A percentile compares a stretch with the other conserved stretches of the same genome.
These are phyloP conservation scores for Gnetum montanum DNA, from an alignment of 75 land plant species.

Conservation along the genomic window DNA sequence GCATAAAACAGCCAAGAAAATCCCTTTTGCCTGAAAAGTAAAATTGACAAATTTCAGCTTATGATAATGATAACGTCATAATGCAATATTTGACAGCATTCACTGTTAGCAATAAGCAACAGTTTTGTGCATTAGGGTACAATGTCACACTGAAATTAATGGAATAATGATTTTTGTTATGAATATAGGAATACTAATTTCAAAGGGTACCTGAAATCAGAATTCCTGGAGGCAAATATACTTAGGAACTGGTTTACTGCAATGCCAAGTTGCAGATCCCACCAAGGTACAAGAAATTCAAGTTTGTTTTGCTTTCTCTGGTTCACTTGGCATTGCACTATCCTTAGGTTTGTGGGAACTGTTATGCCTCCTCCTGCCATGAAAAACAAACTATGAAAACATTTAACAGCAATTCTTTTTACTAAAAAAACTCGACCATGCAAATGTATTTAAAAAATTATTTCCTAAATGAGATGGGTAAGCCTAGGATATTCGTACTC, in stretches of 20 bases:
- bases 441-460: not conserved
- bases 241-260: constrained; percentile 87
- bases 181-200: too few species aligned
- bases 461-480: not conserved
- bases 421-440: not conserved
- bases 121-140: not conserved
- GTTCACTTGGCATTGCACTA: constrained; percentile 82
- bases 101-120: not conserved
- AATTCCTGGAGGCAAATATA: constrained; percentile 68
- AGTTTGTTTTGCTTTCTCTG: constrained; percentile 61
- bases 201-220: constrained; percentile 76
- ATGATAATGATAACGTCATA: not conserved
- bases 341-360: constrained; percentile 67
- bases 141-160: too few species aligned
- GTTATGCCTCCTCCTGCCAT: constrained; percentile 86
- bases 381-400: not conserved
- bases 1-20: constrained; percentile 72
- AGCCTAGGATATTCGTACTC: constrained; percentile 37
- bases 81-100: not conserved
- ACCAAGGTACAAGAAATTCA: constrained; percentile 92
- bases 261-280: constrained; percentile 92
- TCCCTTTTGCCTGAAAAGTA: constrained; percentile 33
- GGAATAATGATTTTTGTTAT: too few species aligned
- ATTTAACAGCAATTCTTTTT: not conserved
- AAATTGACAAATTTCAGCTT: not conserved